These are phyloP conservation scores for Boletus sp. DNA, from an alignment of 768 basidiomycete species.

Conservation along the genomic window DNA sequence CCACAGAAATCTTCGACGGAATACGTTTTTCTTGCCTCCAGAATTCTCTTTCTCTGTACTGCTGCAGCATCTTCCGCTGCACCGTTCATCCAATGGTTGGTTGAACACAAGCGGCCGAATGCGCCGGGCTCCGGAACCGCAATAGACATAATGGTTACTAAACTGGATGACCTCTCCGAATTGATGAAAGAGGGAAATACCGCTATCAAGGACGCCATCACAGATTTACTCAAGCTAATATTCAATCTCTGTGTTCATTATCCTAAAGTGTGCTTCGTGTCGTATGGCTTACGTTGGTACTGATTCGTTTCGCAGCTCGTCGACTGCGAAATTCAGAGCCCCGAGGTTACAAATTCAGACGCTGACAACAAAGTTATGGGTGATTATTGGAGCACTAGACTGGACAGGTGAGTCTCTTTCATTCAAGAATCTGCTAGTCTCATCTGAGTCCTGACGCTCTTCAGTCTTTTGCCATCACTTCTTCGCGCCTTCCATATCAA, in stretches of 20 bases:
- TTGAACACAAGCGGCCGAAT: slow-evolving; percentile 61
- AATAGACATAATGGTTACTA: slow-evolving; percentile 57
- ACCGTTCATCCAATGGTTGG: slow-evolving; percentile 50
- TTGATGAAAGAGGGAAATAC: slow-evolving; percentile 46
- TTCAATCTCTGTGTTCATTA: slow-evolving; percentile 83
- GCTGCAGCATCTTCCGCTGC: slow-evolving; percentile 48
- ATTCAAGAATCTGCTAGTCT: neutral
- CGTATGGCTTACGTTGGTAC: neutral
- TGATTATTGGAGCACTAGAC: slow-evolving; percentile 70
- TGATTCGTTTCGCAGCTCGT: slow-evolving; percentile 29
- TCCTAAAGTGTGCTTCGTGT: slow-evolving; percentile 54
- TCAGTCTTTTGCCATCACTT: slow-evolving; percentile 64
- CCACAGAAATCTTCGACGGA: slow-evolving; percentile 63
- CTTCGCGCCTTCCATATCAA: slow-evolving; percentile 69
- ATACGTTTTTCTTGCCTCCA: slow-evolving; percentile 69
- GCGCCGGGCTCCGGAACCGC: slow-evolving; percentile 41
- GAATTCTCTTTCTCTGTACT: slow-evolving; percentile 75
- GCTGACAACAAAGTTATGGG: slow-evolving; percentile 53
- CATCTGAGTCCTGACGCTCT: neutral
- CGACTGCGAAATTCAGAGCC: slow-evolving; percentile 44
- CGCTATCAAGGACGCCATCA: slow-evolving; percentile 62
- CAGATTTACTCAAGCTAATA: slow-evolving; percentile 79
- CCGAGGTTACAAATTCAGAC: slow-evolving; percentile 15
- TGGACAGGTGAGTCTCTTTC: slow-evolving; percentile 59
- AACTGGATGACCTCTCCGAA: slow-evolving; percentile 56